Evolutionary conservation across 2,329 filamentous ascomycete genomes (phyloP).

Genomic region (Raffaelea ambrosiae): DNA sequence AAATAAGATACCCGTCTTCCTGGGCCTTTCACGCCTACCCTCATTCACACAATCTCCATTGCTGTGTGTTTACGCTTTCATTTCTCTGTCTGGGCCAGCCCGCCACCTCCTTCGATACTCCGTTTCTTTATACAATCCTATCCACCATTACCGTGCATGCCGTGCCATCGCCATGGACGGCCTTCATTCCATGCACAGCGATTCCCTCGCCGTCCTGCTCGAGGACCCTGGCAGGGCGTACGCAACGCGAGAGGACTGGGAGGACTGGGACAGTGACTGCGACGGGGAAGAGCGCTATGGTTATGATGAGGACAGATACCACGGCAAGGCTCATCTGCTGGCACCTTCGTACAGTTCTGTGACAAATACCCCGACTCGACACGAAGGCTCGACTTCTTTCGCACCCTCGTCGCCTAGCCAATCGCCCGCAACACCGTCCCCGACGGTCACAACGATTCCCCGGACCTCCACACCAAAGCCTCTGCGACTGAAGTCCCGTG

Average conservation of each 20-base stretch:
- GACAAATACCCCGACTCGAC: too few relatives aligned
- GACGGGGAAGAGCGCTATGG: constrained; percentile 32
- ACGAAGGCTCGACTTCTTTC: too few relatives aligned
- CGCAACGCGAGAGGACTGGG: constrained; percentile 34
- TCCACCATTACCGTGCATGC: background rate
- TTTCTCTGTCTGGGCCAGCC: background rate
- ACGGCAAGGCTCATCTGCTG: constrained; percentile 3
- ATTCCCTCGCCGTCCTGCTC: constrained; percentile 11
- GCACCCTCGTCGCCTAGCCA: too few relatives aligned
- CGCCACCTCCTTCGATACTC: constrained; percentile 3
- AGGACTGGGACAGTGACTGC: constrained; percentile 47
- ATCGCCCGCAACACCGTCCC: too few relatives aligned
- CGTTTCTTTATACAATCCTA: background rate
- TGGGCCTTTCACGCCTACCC: too few relatives aligned
- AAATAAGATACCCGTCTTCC: too few relatives aligned
- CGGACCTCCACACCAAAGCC: constrained; percentile 30
- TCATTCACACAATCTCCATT: background rate
- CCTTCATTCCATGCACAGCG: constrained; percentile 11
- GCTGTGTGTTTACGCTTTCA: background rate
- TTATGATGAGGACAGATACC: background rate
- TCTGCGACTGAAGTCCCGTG: constrained; percentile 46
- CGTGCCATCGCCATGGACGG: constrained; percentile 17
- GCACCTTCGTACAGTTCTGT: background rate
- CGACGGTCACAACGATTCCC: too few relatives aligned
- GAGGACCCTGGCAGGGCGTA: background rate